A percentile compares a stretch with the other conserved stretches of the same genome.
These are phyloP conservation scores for Botryotinia narcissicola DNA, from an alignment of 2,329 filamentous ascomycete genomes.

Conservation along the genomic window DNA sequence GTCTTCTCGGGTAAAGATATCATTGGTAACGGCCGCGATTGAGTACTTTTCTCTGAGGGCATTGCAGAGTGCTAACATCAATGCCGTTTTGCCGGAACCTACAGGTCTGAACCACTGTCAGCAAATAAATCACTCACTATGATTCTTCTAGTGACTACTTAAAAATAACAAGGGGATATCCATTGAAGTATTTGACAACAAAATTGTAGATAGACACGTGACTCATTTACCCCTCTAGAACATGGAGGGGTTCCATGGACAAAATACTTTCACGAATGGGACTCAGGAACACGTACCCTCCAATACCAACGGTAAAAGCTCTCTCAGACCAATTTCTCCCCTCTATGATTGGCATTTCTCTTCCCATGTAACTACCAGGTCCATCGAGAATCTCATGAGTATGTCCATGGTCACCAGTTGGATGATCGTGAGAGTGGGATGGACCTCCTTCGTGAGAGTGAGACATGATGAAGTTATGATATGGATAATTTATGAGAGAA, in stretches of 20 bases:
- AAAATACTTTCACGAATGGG: slow-evolving; percentile 1
- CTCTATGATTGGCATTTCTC: slow-evolving; percentile 91
- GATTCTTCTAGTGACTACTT: neutral
- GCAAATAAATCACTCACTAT: neutral
- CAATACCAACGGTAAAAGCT: slow-evolving; percentile 96
- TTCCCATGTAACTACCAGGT: slow-evolving; percentile 81
- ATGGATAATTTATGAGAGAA: neutral
- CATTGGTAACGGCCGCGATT: slow-evolving; percentile 95
- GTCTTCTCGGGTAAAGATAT: slow-evolving; percentile 98
- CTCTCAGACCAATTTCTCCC: slow-evolving; percentile 84
- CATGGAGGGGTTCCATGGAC: slow-evolving; percentile 11
- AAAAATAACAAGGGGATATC: neutral
- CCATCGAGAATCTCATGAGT: slow-evolving; percentile 93
- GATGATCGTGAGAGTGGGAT: slow-evolving; percentile 51
- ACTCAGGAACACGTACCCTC: slow-evolving; percentile 61
- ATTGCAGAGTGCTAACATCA: slow-evolving; percentile 91
- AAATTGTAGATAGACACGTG: slow-evolving; percentile 15
- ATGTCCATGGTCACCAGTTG: slow-evolving; percentile 79
- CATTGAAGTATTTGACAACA: neutral
- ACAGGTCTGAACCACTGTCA: slow-evolving; percentile 64
- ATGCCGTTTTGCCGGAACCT: slow-evolving; percentile 92
- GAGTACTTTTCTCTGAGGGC: slow-evolving; percentile 77
- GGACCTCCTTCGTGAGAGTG: slow-evolving; percentile 42
- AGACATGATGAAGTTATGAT: slow-evolving; percentile 18
- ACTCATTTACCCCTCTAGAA: slow-evolving; percentile 22